A percentile compares a stretch with the other conserved stretches of the same genome.
Conservation (phyloP, 2,329 filamentous ascomycete species). For the Botrytis cinerea region DNA sequence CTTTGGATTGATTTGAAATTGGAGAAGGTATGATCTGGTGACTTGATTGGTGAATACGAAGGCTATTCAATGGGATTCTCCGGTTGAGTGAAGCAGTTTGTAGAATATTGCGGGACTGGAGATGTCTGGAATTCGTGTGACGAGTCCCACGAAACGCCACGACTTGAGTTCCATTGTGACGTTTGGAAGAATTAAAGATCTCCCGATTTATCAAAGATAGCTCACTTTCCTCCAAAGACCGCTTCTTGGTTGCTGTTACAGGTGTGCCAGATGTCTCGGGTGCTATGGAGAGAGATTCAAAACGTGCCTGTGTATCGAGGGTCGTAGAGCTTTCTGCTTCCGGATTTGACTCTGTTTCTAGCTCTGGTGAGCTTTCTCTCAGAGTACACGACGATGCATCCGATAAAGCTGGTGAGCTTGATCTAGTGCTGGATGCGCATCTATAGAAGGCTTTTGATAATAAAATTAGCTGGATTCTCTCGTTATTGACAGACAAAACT, state of each 20-base stretch:
- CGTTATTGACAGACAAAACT: not conserved
- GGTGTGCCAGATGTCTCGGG: not conserved
- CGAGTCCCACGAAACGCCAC: not conserved
- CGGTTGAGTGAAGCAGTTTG: not conserved
- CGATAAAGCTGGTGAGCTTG: not conserved
- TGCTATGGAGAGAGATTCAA: not conserved
- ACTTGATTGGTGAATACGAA: not conserved
- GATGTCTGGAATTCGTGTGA: not conserved
- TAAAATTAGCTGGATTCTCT: not conserved
- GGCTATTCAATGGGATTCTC: not conserved
- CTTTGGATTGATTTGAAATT: not conserved
- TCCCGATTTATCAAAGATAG: not conserved
- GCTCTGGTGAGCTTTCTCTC: not conserved
- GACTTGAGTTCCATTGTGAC: not conserved
- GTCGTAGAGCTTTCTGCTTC: not conserved
- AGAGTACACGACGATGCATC: conserved; percentile 7
- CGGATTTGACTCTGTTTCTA: not conserved
- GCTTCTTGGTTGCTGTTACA: not conserved
- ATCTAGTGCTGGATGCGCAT: not conserved
- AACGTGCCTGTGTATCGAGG: not conserved
- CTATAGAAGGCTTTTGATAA: not conserved
- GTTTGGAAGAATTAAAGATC: not conserved
- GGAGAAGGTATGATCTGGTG: not conserved
- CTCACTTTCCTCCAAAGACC: not conserved
- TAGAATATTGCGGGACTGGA: not conserved